Conservation (phyloP, 2,329 filamentous ascomycete species). For the Uncinocarpus reesii region DNA sequence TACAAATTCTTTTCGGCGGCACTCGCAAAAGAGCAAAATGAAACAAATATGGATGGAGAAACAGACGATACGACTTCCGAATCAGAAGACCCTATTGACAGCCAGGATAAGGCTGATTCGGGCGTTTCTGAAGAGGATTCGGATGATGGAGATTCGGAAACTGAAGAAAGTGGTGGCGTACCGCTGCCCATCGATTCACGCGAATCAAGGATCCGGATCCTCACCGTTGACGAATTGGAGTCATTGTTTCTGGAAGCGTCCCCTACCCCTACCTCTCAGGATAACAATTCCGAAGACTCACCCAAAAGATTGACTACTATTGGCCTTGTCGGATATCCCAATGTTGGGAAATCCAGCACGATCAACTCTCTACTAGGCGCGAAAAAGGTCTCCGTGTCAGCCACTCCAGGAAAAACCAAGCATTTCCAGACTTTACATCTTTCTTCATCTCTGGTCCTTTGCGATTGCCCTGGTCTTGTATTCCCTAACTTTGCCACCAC, state of each 20-base stretch:
- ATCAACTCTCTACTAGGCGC: slow-evolving; percentile 98
- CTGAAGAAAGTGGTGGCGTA: slow-evolving; percentile 22
- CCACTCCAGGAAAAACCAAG: slow-evolving; percentile 96
- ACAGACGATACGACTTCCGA: slow-evolving; percentile 28
- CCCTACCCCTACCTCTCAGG: slow-evolving; percentile 40
- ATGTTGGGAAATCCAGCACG: slow-evolving; percentile 97
- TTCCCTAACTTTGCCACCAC: slow-evolving; percentile 42
- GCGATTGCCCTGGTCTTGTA: slow-evolving; percentile 96
- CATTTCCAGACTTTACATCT: slow-evolving; percentile 98
- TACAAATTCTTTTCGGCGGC: slow-evolving; percentile 96
- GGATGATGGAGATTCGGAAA: slow-evolving; percentile 22
- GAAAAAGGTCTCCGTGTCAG: slow-evolving; percentile 96
- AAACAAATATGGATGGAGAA: slow-evolving; percentile 50
- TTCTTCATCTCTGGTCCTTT: slow-evolving; percentile 77
- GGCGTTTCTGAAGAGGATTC: slow-evolving; percentile 21
- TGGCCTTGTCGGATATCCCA: slow-evolving; percentile 92
- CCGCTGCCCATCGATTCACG: slow-evolving; percentile 20
- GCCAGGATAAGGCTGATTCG: neutral
- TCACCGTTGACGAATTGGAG: slow-evolving; percentile 89
- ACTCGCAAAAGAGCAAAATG: slow-evolving; percentile 79
- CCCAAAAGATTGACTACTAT: slow-evolving; percentile 55
- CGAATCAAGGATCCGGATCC: slow-evolving; percentile 54
- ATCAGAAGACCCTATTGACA: slow-evolving; percentile 16
- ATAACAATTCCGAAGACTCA: slow-evolving; percentile 38
- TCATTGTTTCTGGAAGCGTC: slow-evolving; percentile 72